Evolutionary conservation across 2,329 filamentous ascomycete species (phyloP).

Genomic region (Fusarium haematococcum): DNA sequence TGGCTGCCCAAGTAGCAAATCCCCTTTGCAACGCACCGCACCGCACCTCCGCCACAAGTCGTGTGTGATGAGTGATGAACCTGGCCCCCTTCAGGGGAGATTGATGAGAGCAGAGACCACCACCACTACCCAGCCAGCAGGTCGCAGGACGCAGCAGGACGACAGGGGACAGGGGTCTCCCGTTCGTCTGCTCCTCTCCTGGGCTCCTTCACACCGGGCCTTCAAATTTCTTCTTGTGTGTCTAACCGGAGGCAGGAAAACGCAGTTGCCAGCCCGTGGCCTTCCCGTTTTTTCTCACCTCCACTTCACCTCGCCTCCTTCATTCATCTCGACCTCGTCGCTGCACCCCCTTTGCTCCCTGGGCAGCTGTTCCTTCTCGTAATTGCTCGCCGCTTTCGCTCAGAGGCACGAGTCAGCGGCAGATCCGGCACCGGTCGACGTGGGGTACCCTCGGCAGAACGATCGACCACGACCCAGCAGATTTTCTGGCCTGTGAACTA

Average conservation of each 20-base stretch:
- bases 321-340: conserved; percentile 8
- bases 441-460: conserved; percentile 46
- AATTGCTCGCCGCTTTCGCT: conserved; percentile 47
- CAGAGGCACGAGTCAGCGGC: conserved; percentile 47
- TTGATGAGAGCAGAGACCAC: conserved; percentile 40
- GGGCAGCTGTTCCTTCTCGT: conserved; percentile 31
- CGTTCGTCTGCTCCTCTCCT: conserved; percentile 36
- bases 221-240: conserved; percentile 21
- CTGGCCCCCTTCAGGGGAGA: conserved; percentile 35
- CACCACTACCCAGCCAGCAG: conserved; percentile 32
- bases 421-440: conserved; percentile 48
- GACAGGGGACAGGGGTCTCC: conserved; percentile 42
- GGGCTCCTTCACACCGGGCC: conserved; percentile 24
- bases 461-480: conserved; percentile 42
- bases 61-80: conserved; percentile 31
- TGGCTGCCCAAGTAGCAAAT: conserved; percentile 27
- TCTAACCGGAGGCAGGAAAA: conserved; percentile 33
- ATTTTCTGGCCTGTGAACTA: conserved; percentile 41
- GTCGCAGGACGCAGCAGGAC: conserved; percentile 33
- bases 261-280: conserved; percentile 31
- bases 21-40: neutral
- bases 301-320: conserved; percentile 33
- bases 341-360: conserved; percentile 32
- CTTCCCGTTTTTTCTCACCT: conserved; percentile 36
- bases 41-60: conserved; percentile 42